A percentile compares a stretch with the other conserved stretches of the same genome.
Conservation (phyloP, 345 rosid species). For the Eucalyptus caleyi region DNA sequence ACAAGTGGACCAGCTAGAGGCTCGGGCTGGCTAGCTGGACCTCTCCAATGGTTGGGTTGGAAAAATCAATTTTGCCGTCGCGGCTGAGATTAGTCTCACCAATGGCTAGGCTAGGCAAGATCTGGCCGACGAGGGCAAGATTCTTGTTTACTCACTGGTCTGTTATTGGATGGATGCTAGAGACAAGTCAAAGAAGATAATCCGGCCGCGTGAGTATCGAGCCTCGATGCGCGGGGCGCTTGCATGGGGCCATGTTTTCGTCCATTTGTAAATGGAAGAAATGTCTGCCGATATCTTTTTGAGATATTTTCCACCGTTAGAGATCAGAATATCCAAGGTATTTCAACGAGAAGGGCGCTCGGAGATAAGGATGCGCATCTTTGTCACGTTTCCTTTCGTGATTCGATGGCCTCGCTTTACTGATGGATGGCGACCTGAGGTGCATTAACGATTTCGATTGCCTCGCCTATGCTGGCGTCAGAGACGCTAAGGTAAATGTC, state of each 20-base stretch:
- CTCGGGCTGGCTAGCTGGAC: too few species aligned
- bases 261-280: too few species aligned
- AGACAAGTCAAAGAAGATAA: background rate
- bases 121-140: too few species aligned
- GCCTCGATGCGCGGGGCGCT: background rate
- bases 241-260: background rate
- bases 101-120: too few species aligned
- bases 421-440: background rate
- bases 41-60: too few species aligned
- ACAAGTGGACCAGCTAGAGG: too few species aligned
- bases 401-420: background rate
- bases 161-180: background rate
- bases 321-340: background rate
- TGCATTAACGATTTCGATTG: background rate
- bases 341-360: background rate
- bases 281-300: too few species aligned
- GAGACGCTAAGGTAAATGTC: background rate
- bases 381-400: background rate
- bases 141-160: background rate
- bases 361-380: background rate
- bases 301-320: background rate
- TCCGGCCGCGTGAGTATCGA: background rate
- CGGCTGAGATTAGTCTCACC: too few species aligned
- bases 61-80: too few species aligned
- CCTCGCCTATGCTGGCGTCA: background rate